phyloP scores from a whole-genome alignment of 2,329 filamentous ascomycete species.

The Didymosphaeria variabile region DNA sequence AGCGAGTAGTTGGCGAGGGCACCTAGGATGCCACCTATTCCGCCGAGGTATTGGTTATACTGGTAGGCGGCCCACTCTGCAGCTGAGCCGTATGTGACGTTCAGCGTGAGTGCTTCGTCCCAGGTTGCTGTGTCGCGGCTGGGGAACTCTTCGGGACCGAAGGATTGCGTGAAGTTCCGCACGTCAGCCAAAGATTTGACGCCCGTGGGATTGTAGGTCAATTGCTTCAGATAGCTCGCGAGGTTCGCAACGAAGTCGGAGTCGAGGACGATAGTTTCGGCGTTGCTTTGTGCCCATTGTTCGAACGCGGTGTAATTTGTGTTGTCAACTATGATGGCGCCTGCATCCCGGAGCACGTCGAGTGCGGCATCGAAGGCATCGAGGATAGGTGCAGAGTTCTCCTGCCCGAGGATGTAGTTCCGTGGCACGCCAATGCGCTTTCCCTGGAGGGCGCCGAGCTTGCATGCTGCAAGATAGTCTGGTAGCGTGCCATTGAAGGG shows the following conservation, averaged over 20 bases:
- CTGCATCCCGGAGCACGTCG: constrained; percentile 61
- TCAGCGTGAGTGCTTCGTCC: constrained; percentile 61
- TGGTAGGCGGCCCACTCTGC: constrained; percentile 68
- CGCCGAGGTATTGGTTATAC: constrained; percentile 62
- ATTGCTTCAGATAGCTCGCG: constrained; percentile 63
- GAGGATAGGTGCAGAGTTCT: constrained; percentile 49
- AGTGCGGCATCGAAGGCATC: constrained; percentile 66
- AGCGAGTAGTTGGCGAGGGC: constrained; percentile 65
- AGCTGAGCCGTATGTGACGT: constrained; percentile 65
- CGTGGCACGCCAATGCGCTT: constrained; percentile 71
- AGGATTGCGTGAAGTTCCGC: constrained; percentile 63
- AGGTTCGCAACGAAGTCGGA: constrained; percentile 70
- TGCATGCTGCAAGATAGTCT: constrained; percentile 69
- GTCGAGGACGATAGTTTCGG: constrained; percentile 58
- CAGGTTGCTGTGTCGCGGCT: constrained; percentile 66
- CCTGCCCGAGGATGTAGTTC: constrained; percentile 60
- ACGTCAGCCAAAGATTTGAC: constrained; percentile 63
- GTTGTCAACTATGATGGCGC: constrained; percentile 68
- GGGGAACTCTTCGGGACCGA: constrained; percentile 66
- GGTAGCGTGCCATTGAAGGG: constrained; percentile 60
- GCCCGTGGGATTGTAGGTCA: constrained; percentile 66
- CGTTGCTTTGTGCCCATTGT: constrained; percentile 52
- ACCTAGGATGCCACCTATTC: constrained; percentile 68
- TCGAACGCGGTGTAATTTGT: constrained; percentile 66
- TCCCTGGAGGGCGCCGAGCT: constrained; percentile 61